Conservation (phyloP, 148 eudicot species). For the Cornus controversa region DNA sequence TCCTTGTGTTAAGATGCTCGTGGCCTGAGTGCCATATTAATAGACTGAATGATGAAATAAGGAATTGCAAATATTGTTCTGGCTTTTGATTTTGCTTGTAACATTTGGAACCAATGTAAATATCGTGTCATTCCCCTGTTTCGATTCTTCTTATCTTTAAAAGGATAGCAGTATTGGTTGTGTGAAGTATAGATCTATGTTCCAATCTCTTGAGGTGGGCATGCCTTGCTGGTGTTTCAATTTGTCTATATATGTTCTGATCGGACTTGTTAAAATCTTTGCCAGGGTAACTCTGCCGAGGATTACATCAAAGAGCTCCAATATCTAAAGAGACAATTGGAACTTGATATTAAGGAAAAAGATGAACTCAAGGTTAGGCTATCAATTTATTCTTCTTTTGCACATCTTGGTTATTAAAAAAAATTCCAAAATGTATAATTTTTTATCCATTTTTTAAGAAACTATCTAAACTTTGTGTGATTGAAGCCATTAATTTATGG, state of each 20-base stretch:
- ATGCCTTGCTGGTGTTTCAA: background rate
- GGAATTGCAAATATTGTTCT: background rate
- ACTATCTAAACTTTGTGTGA: background rate
- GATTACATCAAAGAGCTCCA: slow-evolving; percentile 51
- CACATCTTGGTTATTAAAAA: background rate
- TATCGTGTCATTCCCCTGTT: background rate
- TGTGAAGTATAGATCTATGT: too few relatives aligned
- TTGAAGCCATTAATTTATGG: background rate
- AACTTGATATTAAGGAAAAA: slow-evolving; percentile 57
- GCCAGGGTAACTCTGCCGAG: slow-evolving; percentile 51
- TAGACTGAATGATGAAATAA: background rate
- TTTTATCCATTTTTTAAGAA: too few relatives aligned
- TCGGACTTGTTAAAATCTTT: background rate
- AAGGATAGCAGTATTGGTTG: background rate
- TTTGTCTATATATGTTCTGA: background rate
- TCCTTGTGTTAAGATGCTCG: background rate
- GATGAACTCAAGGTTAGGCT: slow-evolving; percentile 62
- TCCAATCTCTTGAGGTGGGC: background rate
- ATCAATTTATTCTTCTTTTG: background rate
- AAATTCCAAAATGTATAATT: background rate
- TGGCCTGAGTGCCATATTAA: background rate
- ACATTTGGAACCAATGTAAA: background rate
- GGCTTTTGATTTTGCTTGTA: background rate
- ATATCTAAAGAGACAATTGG: slow-evolving; percentile 58
- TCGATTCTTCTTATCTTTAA: background rate